Conservation (phyloP, 371 early-diverging fungal species). For the Mucor circinelloides region DNA sequence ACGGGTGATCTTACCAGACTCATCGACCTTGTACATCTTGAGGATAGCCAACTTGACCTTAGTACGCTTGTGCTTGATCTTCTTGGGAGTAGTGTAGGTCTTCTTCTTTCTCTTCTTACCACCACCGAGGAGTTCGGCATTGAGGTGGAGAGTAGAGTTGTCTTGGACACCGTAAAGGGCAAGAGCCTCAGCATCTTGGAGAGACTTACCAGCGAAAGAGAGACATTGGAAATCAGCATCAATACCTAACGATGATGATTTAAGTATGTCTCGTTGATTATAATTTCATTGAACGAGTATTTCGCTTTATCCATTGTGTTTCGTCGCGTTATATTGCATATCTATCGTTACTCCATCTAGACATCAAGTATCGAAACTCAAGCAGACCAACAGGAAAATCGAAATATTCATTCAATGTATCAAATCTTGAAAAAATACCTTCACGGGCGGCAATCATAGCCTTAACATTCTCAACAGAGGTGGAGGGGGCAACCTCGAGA, state of each 20-base stretch:
- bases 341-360: not conserved
- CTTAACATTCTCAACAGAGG: slow-evolving; percentile 85
- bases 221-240: slow-evolving; percentile 92
- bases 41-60: slow-evolving; percentile 97
- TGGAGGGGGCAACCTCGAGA: slow-evolving; percentile 73
- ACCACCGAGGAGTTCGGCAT: slow-evolving; percentile 81
- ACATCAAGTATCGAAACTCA: not conserved
- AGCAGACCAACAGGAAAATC: not conserved
- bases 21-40: slow-evolving; percentile 98
- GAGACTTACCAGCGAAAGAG: slow-evolving; percentile 93
- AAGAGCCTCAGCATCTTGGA: slow-evolving; percentile 76
- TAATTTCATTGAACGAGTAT: not conserved
- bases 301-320: not conserved
- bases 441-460: slow-evolving; percentile 90
- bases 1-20: slow-evolving; percentile 96
- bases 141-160: slow-evolving; percentile 90
- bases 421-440: slow-evolving; percentile 45
- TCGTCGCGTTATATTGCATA: not conserved
- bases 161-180: slow-evolving; percentile 84
- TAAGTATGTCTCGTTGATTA: not conserved
- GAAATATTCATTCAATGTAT: not conserved
- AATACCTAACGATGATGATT: slow-evolving; percentile 60
- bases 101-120: slow-evolving; percentile 99
- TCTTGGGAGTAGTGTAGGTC: slow-evolving; percentile 99
- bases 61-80: slow-evolving; percentile 98